Evolutionary conservation across 2,329 filamentous ascomycete genomes (phyloP).

Genomic region (Monosporascus sp.): DNA sequence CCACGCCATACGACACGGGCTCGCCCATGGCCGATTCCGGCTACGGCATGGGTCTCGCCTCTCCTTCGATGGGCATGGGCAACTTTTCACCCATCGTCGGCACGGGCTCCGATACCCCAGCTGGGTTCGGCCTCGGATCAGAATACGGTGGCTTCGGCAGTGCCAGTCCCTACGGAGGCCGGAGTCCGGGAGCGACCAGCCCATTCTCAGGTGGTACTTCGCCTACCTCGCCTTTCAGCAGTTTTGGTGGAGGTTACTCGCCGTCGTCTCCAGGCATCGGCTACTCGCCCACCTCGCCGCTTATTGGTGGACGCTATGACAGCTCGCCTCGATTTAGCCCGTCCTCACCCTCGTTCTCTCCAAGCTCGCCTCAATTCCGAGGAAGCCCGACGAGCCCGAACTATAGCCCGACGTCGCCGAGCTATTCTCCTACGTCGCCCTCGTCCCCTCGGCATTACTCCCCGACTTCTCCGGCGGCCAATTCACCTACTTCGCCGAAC

Average conservation of each 20-base stretch:
- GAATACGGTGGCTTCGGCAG: slow-evolving; percentile 51
- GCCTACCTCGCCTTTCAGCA: slow-evolving; percentile 57
- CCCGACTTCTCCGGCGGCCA: slow-evolving; percentile 69
- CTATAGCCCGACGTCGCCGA: slow-evolving; percentile 62
- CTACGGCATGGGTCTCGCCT: slow-evolving; percentile 53
- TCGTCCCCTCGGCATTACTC: slow-evolving; percentile 53
- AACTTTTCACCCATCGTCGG: slow-evolving; percentile 75
- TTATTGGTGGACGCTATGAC: slow-evolving; percentile 53
- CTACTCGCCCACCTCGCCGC: slow-evolving; percentile 73
- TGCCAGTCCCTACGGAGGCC: slow-evolving; percentile 61
- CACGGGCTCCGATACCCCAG: slow-evolving; percentile 65
- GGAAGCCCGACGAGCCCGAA: slow-evolving; percentile 51
- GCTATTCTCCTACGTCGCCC: slow-evolving; percentile 59
- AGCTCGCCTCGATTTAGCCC: slow-evolving; percentile 60
- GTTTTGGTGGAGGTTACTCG: slow-evolving; percentile 59
- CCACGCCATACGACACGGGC: slow-evolving; percentile 89
- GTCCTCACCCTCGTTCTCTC: slow-evolving; percentile 59
- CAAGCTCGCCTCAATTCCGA: slow-evolving; percentile 42
- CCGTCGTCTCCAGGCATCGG: slow-evolving; percentile 70
- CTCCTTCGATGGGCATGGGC: slow-evolving; percentile 49
- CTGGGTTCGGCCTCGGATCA: slow-evolving; percentile 63
- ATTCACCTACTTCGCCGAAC: slow-evolving; percentile 68
- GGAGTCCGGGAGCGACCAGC: slow-evolving; percentile 67
- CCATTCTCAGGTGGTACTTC: slow-evolving; percentile 68
- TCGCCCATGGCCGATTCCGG: slow-evolving; percentile 73